phyloP scores from a whole-genome alignment of 148 eudicot genomes.

The Tetragonia tetragonoides region DNA sequence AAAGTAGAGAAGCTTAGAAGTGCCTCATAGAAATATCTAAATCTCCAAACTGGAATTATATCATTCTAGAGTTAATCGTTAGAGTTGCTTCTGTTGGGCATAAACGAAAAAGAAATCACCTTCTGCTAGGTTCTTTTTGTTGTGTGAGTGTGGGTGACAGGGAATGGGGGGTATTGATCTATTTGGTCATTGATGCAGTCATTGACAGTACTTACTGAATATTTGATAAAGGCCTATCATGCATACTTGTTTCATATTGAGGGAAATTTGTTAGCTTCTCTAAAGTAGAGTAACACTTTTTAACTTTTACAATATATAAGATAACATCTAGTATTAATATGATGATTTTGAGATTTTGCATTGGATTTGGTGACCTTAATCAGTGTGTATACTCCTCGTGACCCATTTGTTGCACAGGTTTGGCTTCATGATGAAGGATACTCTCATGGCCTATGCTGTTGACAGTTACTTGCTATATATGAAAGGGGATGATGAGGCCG shows the following conservation, averaged over 20 bases:
- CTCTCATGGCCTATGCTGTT: conserved; percentile 40
- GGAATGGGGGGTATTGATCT: no score
- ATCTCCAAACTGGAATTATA: no score
- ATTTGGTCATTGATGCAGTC: no score
- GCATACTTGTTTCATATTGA: not conserved
- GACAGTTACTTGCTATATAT: conserved; percentile 58
- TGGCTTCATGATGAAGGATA: conserved; percentile 28
- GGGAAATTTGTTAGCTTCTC: not conserved
- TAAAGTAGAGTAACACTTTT: not conserved
- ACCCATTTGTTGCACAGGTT: conserved; percentile 8
- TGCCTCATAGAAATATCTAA: no score
- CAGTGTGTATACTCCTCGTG: not conserved
- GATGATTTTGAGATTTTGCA: not conserved
- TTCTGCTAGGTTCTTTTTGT: no score
- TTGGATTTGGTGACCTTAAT: not conserved
- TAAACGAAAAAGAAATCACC: no score
- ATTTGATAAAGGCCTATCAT: not conserved
- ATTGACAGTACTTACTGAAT: no score
- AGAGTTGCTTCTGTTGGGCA: no score
- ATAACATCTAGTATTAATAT: not conserved
- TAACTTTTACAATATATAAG: not conserved
- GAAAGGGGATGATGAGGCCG: conserved; percentile 65
- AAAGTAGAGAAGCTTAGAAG: no score
- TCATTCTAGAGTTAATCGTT: no score
- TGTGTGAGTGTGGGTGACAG: no score